Evolutionary conservation across 345 rosid genomes (phyloP).

Genomic region (Syzygium oleosum): DNA sequence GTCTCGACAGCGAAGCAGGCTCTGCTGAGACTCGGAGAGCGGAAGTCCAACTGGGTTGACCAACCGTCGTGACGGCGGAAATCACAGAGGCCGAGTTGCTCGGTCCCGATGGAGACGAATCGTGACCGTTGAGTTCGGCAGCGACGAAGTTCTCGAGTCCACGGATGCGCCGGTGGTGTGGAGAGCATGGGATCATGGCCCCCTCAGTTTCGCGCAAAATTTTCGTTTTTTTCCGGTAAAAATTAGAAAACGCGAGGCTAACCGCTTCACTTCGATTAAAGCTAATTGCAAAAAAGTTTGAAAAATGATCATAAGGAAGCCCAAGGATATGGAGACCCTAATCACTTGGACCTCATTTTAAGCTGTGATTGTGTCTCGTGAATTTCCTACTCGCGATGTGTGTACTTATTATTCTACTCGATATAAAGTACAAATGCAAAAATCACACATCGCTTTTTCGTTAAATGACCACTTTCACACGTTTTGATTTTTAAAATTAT

Average conservation of each 20-base stretch:
- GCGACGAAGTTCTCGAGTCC: neutral
- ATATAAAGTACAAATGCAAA: no score
- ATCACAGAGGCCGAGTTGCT: neutral
- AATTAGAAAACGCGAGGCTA: neutral
- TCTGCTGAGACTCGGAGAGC: accelerated
- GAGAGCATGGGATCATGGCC: neutral
- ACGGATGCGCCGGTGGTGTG: neutral
- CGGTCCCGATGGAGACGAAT: neutral
- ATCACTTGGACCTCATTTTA: no score
- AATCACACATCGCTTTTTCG: no score
- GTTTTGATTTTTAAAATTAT: no score
- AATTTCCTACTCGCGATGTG: no score
- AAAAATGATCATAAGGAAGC: no score
- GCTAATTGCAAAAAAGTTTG: no score
- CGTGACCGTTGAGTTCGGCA: neutral
- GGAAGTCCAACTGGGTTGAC: neutral
- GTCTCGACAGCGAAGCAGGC: neutral
- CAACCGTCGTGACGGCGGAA: neutral
- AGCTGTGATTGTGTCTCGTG: no score
- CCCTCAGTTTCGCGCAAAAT: neutral
- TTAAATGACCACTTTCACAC: no score
- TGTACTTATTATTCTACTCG: no score
- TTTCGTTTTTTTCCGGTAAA: neutral
- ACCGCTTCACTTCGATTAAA: neutral
- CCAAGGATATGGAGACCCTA: no score